phyloP scores from a whole-genome alignment of 176 grass and related monocot genomes.

The Triticum urartu region DNA sequence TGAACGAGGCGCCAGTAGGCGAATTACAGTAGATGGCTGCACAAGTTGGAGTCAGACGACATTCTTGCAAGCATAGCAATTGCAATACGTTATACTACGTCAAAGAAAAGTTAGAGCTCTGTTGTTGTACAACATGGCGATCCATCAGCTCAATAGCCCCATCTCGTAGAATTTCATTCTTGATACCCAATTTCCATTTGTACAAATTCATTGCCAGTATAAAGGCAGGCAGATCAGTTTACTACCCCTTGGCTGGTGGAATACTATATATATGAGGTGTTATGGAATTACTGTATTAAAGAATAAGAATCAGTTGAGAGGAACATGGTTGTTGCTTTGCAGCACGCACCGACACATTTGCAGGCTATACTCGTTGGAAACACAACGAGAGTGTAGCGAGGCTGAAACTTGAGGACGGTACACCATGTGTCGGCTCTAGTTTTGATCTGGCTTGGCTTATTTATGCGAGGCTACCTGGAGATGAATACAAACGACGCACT shows the following conservation, averaged over 20 bases:
- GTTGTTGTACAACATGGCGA: slow-evolving; percentile 2
- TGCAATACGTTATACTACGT: slow-evolving; percentile 28
- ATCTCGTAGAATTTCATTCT: slow-evolving; percentile 21
- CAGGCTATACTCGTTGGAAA: not conserved
- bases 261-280: slow-evolving; percentile 12
- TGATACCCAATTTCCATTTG: slow-evolving; percentile 3
- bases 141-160: slow-evolving; percentile 8
- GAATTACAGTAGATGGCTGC: slow-evolving; percentile 61
- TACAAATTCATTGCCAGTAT: slow-evolving; percentile 23
- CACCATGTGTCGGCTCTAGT: not conserved
- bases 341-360: not conserved
- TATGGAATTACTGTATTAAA: not conserved
- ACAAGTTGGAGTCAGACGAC: slow-evolving; percentile 30
- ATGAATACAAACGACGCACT: not conserved
- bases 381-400: not conserved
- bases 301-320: not conserved
- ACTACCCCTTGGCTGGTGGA: slow-evolving; percentile 37
- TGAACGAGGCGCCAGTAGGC: slow-evolving; percentile 84
- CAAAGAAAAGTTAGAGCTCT: slow-evolving; percentile 14
- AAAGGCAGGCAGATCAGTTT: slow-evolving; percentile 27
- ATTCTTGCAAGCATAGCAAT: slow-evolving; percentile 43
- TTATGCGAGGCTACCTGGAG: not conserved
- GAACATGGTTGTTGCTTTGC: not conserved
- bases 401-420: not conserved
- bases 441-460: slow-evolving; percentile 1